These are phyloP conservation scores for Eucalyptus victrix DNA, from an alignment of 345 rosid genomes.

Conservation along the genomic window DNA sequence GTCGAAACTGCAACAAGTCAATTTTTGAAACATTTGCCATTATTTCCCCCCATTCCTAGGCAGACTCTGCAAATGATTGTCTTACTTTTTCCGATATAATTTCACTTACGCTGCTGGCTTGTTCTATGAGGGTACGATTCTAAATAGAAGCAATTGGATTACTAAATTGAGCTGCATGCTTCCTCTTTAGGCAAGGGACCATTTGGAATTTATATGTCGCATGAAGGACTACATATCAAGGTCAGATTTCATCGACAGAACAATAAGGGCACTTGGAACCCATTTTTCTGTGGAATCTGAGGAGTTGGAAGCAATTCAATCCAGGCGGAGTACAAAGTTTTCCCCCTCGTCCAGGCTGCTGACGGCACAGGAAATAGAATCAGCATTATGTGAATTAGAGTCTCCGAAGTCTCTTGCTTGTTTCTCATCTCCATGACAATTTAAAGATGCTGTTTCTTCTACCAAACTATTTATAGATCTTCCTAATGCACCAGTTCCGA, in stretches of 20 bases:
- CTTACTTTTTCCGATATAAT: not conserved
- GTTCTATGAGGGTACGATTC: not conserved
- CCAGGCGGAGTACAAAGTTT: not conserved
- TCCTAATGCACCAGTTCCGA: not conserved
- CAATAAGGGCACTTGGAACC: conserved; percentile 30
- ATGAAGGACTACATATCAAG: conserved; percentile 65
- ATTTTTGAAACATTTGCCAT: not conserved
- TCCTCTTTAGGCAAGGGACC: conserved; percentile 49
- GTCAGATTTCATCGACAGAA: conserved; percentile 41
- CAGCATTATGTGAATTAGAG: not conserved
- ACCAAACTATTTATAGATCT: not conserved
- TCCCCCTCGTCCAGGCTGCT: conserved; percentile 22
- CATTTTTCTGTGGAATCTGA: conserved; percentile 23
- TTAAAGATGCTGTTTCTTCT: not conserved
- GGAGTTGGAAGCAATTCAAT: conserved; percentile 4
- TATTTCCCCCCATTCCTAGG: not conserved
- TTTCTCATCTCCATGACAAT: not conserved
- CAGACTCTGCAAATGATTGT: not conserved
- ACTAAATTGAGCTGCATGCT: not conserved
- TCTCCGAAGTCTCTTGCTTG: not conserved
- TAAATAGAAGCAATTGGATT: not conserved
- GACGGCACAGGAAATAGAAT: conserved; percentile 27
- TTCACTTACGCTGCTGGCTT: not conserved
- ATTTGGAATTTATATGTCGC: conserved; percentile 47
- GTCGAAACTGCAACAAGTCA: not conserved